phyloP scores from a whole-genome alignment of 805 yeast genomes.

The Wickerhamiella azyma region DNA sequence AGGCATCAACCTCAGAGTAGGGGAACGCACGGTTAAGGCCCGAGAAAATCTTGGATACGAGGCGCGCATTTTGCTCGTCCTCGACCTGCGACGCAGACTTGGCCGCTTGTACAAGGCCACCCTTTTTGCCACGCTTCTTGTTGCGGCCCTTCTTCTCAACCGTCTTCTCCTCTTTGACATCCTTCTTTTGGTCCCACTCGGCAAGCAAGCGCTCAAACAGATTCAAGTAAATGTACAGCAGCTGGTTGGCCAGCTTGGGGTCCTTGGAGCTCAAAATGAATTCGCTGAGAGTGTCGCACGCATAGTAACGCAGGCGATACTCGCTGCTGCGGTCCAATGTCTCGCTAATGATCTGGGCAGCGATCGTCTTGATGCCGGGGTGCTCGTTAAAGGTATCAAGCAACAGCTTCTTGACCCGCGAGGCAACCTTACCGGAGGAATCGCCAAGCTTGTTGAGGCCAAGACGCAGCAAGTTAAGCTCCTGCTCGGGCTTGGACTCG shows the following conservation, averaged over 20 bases:
- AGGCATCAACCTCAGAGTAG: conserved; percentile 58
- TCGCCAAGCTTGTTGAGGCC: conserved; percentile 95
- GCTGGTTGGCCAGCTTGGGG: conserved; percentile 63
- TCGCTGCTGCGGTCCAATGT: conserved; percentile 58
- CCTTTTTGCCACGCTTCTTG: conserved; percentile 71
- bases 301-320: conserved; percentile 77
- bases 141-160: conserved; percentile 39
- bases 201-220: conserved; percentile 71
- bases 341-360: conserved; percentile 70
- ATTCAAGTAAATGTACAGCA: conserved; percentile 74
- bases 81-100: conserved; percentile 23
- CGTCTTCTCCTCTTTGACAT: conserved; percentile 26
- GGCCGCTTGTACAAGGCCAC: conserved; percentile 34
- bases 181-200: conserved; percentile 43
- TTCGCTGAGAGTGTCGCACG: conserved; percentile 80
- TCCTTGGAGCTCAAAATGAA: conserved; percentile 74
- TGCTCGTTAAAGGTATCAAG: conserved; percentile 76
- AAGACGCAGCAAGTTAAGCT: conserved; percentile 71
- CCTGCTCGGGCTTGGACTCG: conserved; percentile 89
- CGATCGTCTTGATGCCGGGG: conserved; percentile 84
- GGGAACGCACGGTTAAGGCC: conserved; percentile 96
- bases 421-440: conserved; percentile 74
- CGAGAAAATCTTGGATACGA: conserved; percentile 81
- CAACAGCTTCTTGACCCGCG: conserved; percentile 72
- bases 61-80: conserved; percentile 67